Percentiles rank a stretch among this genome's conserved stretches.
phyloP scores from a whole-genome alignment of 148 eudicot genomes.

The Amaranthus palmeri region DNA sequence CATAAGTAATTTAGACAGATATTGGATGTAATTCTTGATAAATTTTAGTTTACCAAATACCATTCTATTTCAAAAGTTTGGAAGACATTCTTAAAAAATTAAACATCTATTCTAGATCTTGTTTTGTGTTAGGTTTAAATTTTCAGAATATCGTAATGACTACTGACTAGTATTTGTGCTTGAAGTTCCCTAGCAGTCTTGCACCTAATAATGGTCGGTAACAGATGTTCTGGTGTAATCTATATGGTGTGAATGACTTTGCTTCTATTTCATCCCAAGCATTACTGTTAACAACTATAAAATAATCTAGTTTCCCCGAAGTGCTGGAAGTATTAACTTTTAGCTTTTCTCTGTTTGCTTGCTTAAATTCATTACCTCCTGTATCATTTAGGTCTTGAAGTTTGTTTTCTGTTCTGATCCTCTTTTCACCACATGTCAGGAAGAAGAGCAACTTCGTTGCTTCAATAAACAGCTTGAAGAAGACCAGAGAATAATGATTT shows the following conservation, averaged over 20 bases:
- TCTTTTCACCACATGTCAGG: slow-evolving; percentile 43
- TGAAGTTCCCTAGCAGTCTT: not conserved
- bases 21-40: too few species aligned
- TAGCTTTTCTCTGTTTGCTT: not conserved
- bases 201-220: not conserved
- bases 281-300: too few species aligned
- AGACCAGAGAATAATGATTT: slow-evolving; percentile 79
- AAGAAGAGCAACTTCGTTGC: slow-evolving; percentile 71
- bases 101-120: too few species aligned
- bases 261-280: too few species aligned
- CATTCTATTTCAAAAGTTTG: too few species aligned
- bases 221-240: too few species aligned
- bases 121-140: not conserved
- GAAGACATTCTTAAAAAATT: too few species aligned
- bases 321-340: too few species aligned
- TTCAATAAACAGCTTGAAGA: slow-evolving; percentile 95
- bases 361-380: not conserved
- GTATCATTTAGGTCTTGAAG: not conserved
- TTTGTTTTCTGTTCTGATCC: not conserved
- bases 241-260: too few species aligned
- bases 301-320: too few species aligned
- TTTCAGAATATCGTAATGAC: not conserved
- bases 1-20: too few species aligned
- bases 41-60: too few species aligned
- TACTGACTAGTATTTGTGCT: not conserved